Percentiles rank a stretch among this genome's conserved stretches.
phyloP scores from a whole-genome alignment of 176 grass and related monocot genomes.

The Hyparrhenia diplandra region DNA sequence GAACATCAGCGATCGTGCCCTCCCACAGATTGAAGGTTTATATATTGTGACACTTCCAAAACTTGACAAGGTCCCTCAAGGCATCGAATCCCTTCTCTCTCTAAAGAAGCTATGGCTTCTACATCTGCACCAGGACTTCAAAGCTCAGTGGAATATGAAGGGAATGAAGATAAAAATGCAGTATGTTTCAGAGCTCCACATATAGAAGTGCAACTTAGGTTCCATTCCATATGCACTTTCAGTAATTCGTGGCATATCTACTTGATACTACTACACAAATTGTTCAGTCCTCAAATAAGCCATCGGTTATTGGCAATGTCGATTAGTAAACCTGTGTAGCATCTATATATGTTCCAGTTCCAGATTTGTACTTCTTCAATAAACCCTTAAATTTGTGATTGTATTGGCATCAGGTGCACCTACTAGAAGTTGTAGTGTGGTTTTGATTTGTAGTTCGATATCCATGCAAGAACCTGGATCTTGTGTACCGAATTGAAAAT shows the following conservation, averaged over 20 bases:
- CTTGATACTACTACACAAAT: neutral
- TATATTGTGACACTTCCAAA: neutral
- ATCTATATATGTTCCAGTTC: neutral
- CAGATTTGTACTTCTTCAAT: neutral
- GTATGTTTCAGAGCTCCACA: neutral
- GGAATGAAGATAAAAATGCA: neutral
- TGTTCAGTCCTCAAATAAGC: neutral
- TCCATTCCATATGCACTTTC: neutral
- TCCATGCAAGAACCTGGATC: neutral
- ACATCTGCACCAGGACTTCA: neutral
- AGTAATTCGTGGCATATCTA: neutral
- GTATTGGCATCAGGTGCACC: neutral
- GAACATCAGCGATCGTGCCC: neutral
- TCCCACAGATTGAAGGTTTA: neutral
- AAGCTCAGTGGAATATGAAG: neutral
- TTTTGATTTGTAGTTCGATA: neutral
- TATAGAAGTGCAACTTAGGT: neutral
- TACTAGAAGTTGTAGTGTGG: neutral
- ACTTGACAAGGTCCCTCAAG: neutral
- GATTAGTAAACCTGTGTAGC: neutral
- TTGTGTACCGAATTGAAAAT: neutral
- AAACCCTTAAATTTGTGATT: neutral
- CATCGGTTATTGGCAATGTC: neutral
- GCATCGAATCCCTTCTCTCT: neutral
- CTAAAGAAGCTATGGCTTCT: constrained; percentile 4